Evolutionary conservation across 495 filamentous ascomycete species (phyloP).

Genomic region (Pyrenula massariospora): DNA sequence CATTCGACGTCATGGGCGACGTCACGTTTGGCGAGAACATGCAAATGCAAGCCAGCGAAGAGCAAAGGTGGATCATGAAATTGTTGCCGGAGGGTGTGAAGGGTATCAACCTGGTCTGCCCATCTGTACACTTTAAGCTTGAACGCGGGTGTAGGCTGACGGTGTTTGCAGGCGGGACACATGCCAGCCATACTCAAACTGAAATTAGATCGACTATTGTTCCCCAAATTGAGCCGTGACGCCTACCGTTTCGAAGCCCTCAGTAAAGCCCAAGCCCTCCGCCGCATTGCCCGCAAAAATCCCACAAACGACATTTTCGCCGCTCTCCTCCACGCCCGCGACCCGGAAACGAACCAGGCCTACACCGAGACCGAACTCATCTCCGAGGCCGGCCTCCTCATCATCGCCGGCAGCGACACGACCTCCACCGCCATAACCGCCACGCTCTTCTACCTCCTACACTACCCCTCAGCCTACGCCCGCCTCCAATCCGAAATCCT

Average conservation of each 20-base stretch:
- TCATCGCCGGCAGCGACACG: conserved; percentile 46
- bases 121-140: background rate
- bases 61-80: conserved; percentile 5
- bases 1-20: conserved; percentile 6
- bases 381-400: conserved; percentile 58
- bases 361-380: conserved; percentile 56
- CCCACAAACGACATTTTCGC: conserved; percentile 55
- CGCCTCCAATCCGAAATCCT: conserved; percentile 41
- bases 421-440: conserved; percentile 45
- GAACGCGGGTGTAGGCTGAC: background rate
- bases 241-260: background rate
- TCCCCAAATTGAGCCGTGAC: too few species aligned
- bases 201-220: background rate
- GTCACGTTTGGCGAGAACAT: conserved; percentile 3
- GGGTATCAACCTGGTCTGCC: background rate
- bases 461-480: conserved; percentile 29
- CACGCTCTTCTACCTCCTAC: conserved; percentile 51
- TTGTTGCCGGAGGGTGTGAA: background rate
- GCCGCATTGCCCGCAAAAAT: conserved; percentile 27
- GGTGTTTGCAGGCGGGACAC: background rate
- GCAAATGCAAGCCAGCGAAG: background rate
- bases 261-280: background rate
- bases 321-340: conserved; percentile 44
- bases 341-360: conserved; percentile 49
- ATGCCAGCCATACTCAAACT: background rate